A percentile compares a stretch with the other conserved stretches of the same genome.
Evolutionary conservation across 2,329 filamentous ascomycete genomes (phyloP).

Genomic region (Setomelanomma holmii): DNA sequence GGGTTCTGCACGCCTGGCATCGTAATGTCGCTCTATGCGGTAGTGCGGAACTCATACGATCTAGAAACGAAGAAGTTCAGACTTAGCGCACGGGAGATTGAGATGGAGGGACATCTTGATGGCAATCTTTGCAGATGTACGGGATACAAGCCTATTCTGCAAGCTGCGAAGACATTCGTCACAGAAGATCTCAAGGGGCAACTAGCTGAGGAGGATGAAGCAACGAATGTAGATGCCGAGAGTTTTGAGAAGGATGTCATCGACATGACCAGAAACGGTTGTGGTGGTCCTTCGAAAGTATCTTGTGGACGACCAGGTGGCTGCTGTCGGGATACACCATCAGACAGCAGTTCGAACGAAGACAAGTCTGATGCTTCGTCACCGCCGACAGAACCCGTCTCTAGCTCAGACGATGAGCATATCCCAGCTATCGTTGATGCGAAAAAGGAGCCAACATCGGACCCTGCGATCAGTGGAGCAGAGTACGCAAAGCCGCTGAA

Average conservation of each 20-base stretch:
- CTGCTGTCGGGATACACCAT: conserved; percentile 45
- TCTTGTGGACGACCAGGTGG: conserved; percentile 48
- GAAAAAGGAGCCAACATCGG: conserved; percentile 27
- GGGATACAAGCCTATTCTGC: conserved; percentile 88
- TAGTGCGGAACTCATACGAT: conserved; percentile 72
- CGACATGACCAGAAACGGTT: conserved; percentile 30
- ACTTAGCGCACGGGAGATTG: conserved; percentile 45
- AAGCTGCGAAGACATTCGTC: conserved; percentile 89
- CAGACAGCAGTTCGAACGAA: conserved; percentile 36
- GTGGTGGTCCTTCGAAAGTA: conserved; percentile 31
- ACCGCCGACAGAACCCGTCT: conserved; percentile 37
- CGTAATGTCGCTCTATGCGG: conserved; percentile 89
- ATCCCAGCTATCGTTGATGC: conserved; percentile 32
- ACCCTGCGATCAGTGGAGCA: conserved; percentile 36
- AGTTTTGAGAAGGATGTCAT: conserved; percentile 36
- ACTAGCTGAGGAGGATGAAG: conserved; percentile 54
- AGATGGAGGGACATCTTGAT: conserved; percentile 69
- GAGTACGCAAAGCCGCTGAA: conserved; percentile 45
- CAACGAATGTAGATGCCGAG: conserved; percentile 58
- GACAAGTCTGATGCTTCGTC: conserved; percentile 37
- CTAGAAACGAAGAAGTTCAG: conserved; percentile 43
- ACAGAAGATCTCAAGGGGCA: conserved; percentile 55
- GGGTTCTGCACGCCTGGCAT: conserved; percentile 96
- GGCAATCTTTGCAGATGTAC: conserved; percentile 95
- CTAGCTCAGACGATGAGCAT: conserved; percentile 35